Conservation (phyloP, 768 basidiomycete species). For the Boletus subparvulus region DNA sequence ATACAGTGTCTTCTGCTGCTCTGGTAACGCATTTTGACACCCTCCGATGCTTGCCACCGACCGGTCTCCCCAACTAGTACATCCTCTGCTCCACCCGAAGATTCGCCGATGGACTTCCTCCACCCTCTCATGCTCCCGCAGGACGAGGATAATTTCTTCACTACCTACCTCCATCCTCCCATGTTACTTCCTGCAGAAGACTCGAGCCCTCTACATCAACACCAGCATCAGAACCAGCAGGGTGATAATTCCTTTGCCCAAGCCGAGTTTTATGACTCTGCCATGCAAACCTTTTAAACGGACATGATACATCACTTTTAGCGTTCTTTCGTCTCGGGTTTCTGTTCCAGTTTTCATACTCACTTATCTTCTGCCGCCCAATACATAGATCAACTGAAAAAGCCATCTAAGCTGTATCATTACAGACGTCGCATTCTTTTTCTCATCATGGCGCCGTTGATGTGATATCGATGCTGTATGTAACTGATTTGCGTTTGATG, state of each 20-base stretch:
- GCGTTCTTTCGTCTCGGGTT: conserved; percentile 4
- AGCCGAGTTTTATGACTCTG: conserved; percentile 35
- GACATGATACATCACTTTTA: background rate
- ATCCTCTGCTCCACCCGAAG: conserved; percentile 69
- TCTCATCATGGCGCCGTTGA: too few relatives aligned
- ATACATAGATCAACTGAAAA: conserved; percentile 5
- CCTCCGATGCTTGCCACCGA: conserved; percentile 62
- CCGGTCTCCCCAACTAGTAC: conserved; percentile 56
- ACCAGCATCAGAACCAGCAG: conserved; percentile 24
- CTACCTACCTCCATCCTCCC: conserved; percentile 54
- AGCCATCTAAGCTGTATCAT: too few relatives aligned
- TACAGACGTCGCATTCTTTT: too few relatives aligned
- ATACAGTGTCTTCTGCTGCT: conserved; percentile 53
- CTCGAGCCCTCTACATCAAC: conserved; percentile 17
- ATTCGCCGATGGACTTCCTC: conserved; percentile 73
- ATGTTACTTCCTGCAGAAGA: conserved; percentile 49
- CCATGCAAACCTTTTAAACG: conserved; percentile 35
- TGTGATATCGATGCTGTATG: too few relatives aligned
- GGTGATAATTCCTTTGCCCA: conserved; percentile 16
- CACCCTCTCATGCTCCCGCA: conserved; percentile 59
- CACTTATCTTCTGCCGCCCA: background rate
- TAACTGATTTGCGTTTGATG: too few relatives aligned
- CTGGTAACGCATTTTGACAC: conserved; percentile 68
- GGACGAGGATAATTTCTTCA: conserved; percentile 64
- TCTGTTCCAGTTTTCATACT: conserved; percentile 1